Percentiles rank a stretch among this genome's conserved stretches.
Evolutionary conservation across 2,329 filamentous ascomycete genomes (phyloP).

Genomic region (Epicoccum sorghinum): DNA sequence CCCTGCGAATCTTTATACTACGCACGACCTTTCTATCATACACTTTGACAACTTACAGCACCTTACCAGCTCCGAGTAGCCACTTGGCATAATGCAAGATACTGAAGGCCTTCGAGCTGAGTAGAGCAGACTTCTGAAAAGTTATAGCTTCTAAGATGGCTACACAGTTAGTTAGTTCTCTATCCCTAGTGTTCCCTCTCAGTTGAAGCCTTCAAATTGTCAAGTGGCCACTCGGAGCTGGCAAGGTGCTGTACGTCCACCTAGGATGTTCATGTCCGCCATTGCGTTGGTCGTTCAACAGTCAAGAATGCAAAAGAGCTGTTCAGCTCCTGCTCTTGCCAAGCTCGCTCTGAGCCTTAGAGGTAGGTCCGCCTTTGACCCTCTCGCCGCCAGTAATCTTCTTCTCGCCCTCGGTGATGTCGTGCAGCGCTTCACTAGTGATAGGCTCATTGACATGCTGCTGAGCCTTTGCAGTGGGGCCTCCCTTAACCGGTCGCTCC

Average conservation of each 20-base stretch:
- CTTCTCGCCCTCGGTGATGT: slow-evolving; percentile 44
- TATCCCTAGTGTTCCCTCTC: no score
- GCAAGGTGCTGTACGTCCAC: no score
- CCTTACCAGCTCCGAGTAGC: no score
- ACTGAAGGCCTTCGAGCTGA: no score
- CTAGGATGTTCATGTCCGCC: no score
- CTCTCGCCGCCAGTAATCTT: slow-evolving; percentile 41
- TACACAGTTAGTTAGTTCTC: no score
- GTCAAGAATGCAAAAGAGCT: not conserved
- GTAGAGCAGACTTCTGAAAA: no score
- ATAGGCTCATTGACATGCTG: slow-evolving; percentile 37
- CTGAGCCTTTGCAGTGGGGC: slow-evolving; percentile 40
- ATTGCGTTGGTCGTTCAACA: no score
- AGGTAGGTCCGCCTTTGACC: slow-evolving; percentile 39
- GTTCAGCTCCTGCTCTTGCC: slow-evolving; percentile 30
- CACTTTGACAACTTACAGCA: not conserved
- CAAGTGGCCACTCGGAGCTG: no score
- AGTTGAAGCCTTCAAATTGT: no score
- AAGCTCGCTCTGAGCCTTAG: slow-evolving; percentile 42
- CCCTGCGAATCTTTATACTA: not conserved
- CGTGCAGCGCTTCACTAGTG: slow-evolving; percentile 37
- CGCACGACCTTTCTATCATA: not conserved
- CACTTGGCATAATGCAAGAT: no score
- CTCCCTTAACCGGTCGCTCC: slow-evolving; percentile 25
- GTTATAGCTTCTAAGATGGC: no score